Percentiles rank a stretch among this genome's conserved stretches.
phyloP scores from a whole-genome alignment of 495 filamentous ascomycete genomes.

The Sabuloglossum arenarium region DNA sequence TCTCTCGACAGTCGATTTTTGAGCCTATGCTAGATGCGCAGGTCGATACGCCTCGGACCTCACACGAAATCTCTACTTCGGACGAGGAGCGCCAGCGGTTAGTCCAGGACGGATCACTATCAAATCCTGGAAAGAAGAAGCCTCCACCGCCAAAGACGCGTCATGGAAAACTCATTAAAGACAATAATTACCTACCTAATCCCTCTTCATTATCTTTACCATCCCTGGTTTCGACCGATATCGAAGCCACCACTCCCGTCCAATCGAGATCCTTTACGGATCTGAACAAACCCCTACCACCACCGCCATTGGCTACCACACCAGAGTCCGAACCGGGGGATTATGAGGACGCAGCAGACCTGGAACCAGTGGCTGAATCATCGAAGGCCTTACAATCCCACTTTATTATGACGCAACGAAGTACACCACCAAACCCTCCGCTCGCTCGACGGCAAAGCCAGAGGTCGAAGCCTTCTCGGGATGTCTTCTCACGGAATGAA shows the following conservation, averaged over 20 bases:
- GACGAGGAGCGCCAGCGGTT: conserved; percentile 19
- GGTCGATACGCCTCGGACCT: conserved; percentile 24
- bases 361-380: neutral
- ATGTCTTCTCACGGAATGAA: neutral
- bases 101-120: conserved; percentile 7
- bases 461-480: neutral
- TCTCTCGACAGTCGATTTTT: conserved; percentile 25
- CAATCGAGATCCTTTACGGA: conserved; percentile 18
- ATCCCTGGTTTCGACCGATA: neutral
- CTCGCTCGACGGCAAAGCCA: conserved; percentile 1
- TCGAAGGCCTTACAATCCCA: neutral
- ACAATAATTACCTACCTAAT: conserved; percentile 6
- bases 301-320: conserved; percentile 11
- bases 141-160: conserved; percentile 40
- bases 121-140: conserved; percentile 20
- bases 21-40: conserved; percentile 16
- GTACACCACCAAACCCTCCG: neutral
- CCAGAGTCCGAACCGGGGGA: neutral
- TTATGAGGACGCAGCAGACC: neutral
- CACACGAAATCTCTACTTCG: conserved; percentile 20
- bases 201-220: neutral
- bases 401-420: neutral
- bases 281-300: conserved; percentile 28
- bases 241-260: conserved; percentile 4
- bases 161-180: conserved; percentile 46